Percentiles rank a stretch among this genome's conserved stretches.
phyloP scores from a whole-genome alignment of 2,329 filamentous ascomycete species.

The Cladosporium colombiae region DNA sequence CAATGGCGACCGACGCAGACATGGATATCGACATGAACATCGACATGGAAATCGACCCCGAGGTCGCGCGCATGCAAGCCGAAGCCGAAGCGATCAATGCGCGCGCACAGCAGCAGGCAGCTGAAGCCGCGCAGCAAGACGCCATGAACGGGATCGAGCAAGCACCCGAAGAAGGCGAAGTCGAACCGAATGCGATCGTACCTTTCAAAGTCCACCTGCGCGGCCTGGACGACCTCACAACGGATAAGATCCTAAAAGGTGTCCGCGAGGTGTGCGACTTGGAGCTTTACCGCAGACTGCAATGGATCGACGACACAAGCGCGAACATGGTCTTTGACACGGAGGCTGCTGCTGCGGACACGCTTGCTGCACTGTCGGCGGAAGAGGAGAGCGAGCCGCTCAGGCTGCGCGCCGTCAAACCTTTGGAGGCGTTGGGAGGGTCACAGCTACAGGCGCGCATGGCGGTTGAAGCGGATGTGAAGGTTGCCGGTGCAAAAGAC shows the following conservation, averaged over 20 bases:
- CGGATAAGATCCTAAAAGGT: constrained; percentile 76
- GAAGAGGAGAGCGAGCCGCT: constrained; percentile 45
- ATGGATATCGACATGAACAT: constrained; percentile 38
- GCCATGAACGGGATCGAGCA: constrained; percentile 33
- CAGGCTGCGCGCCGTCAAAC: constrained; percentile 69
- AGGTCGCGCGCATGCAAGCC: constrained; percentile 36
- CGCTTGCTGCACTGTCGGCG: constrained; percentile 54
- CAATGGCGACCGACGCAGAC: constrained; percentile 31
- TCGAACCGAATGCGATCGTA: constrained; percentile 29
- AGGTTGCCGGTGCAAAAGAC: constrained; percentile 73
- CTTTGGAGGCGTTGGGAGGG: constrained; percentile 67
- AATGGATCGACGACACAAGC: constrained; percentile 94
- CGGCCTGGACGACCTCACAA: constrained; percentile 79
- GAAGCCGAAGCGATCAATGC: constrained; percentile 31
- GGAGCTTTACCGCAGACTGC: constrained; percentile 62
- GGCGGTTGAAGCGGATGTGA: constrained; percentile 74
- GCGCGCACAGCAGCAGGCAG: constrained; percentile 30
- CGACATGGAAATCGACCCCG: constrained; percentile 32
- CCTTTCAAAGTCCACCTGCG: constrained; percentile 76
- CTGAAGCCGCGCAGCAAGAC: constrained; percentile 29
- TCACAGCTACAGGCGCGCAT: constrained; percentile 70
- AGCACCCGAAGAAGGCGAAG: constrained; percentile 36
- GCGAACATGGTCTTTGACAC: constrained; percentile 79
- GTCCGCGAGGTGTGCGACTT: constrained; percentile 61
- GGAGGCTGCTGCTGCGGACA: constrained; percentile 54